Base-by-base conservation (phyloP, 106 monocot species). In the Platanthera guangdongensis region DNA sequence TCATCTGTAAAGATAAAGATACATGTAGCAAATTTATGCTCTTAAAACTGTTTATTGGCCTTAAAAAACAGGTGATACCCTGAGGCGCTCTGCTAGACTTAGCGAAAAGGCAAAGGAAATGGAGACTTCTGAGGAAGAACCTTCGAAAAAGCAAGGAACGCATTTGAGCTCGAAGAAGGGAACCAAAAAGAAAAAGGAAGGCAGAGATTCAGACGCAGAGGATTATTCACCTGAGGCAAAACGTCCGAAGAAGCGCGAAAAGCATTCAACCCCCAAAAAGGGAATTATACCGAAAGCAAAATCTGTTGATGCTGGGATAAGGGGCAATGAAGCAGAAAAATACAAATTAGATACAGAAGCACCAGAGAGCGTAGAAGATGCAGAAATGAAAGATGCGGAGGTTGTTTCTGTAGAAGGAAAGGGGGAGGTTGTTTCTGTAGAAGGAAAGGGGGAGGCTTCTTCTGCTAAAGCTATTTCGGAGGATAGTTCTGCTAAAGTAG, bases 41-140 rank as follows among this genome's bases (percentile, higher is more conserved):
- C 68, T 46, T 45, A 14, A 45, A 68, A 46, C 22, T 39, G 32
- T 7, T 70, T 46, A 48, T 16, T 47, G 16, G 47, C 47, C 16
- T 0, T 15, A n/a, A 10, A 39, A 63, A 73, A 78, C 65, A 93
- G 93, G 93, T 80, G 93, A 93, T 46, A 88, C 88, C 25, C 93
- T 86, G 9, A 80, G 93, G 60, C 86, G 93, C 11, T 93, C 93
- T n/a, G 84, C 86, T 14, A 88, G 93, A 68, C 76, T 93, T 50
- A 88, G 90, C 79, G 90, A 90, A 50, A 90, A 80, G 74, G 72
- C 54, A 7, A 93, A 88, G 77, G 90, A 82, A 51, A 62, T 51
- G 39, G 84, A 81, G 75, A 64, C 75, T 7, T 74, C 81, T 28
- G 86, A 86, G 81, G 70, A 70, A 48, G 90, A 90, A 45, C 72